Evolutionary conservation across 163 green algal species (phyloP).

Genomic region (Chlamydomonas reinhardtii): DNA sequence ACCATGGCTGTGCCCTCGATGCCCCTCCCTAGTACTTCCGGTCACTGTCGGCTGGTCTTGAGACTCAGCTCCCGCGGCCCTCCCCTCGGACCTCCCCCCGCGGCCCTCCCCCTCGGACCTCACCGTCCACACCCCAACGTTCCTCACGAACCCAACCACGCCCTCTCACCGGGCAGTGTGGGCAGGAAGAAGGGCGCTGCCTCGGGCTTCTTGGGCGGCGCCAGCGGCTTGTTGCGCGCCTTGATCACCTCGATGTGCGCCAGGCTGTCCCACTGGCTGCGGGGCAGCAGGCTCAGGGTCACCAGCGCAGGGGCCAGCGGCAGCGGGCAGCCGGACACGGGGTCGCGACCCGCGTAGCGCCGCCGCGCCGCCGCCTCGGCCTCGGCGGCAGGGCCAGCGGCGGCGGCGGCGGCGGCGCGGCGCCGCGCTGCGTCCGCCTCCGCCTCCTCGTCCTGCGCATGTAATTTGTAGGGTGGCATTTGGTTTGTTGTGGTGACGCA

Average conservation of each 20-base stretch:
- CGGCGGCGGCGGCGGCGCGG: constrained; percentile 2
- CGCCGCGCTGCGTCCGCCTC: constrained; percentile 28
- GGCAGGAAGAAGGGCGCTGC: constrained; percentile 98
- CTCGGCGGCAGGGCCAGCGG: background rate
- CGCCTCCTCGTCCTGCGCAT: constrained; percentile 5
- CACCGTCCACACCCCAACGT: too few relatives aligned
- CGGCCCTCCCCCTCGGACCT: too few relatives aligned
- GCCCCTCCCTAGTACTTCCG: too few relatives aligned
- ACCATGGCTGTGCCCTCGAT: too few relatives aligned
- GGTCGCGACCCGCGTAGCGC: constrained; percentile 57
- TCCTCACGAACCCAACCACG: too few relatives aligned
- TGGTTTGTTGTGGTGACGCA: too few relatives aligned
- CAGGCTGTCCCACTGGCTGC: constrained; percentile 89
- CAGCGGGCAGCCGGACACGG: constrained; percentile 61
- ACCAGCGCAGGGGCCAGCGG: constrained; percentile 81
- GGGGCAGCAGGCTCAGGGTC: constrained; percentile 86
- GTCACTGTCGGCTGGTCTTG: too few relatives aligned
- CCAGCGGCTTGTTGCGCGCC: constrained; percentile 73
- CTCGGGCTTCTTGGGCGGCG: constrained; percentile 92
- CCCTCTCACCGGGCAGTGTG: constrained; percentile 65
- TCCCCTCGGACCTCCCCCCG: too few relatives aligned
- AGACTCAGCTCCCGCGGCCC: too few relatives aligned
- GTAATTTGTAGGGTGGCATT: too few relatives aligned
- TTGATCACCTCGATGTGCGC: constrained; percentile 85
- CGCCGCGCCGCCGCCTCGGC: background rate